These are phyloP conservation scores for Plasmodium knowlesi DNA, from an alignment of 169 alveolate species.

Conservation along the genomic window DNA sequence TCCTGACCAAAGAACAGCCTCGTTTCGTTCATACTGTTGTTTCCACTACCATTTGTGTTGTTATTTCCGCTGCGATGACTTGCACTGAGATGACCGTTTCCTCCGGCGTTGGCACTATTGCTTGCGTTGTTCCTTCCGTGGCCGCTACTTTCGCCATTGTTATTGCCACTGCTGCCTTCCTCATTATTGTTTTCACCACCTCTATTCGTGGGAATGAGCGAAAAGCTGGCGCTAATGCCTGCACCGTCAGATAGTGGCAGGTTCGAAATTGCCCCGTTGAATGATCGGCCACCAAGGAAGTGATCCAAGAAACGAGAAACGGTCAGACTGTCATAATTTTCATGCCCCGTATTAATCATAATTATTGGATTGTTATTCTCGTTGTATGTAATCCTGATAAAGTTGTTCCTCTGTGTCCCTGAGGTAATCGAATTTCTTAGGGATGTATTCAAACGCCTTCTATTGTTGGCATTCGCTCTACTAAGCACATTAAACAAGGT, in stretches of 20 bases:
- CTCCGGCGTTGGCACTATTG: not conserved
- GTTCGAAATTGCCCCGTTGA: not conserved
- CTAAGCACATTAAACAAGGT: not conserved
- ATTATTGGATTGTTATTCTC: slow-evolving; percentile 63
- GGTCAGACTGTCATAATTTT: slow-evolving; percentile 55
- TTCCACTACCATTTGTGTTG: not conserved
- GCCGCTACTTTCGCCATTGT: not conserved
- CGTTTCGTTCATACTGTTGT: slow-evolving; percentile 9
- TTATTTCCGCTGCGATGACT: not conserved
- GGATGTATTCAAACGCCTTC: slow-evolving; percentile 46
- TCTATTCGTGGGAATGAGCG: not conserved
- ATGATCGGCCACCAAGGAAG: slow-evolving; percentile 44
- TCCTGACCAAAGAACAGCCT: slow-evolving; percentile 12
- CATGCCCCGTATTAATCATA: slow-evolving; percentile 71
- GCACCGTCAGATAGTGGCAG: slow-evolving; percentile 9
- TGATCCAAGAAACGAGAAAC: slow-evolving; percentile 63
- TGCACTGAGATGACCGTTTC: not conserved
- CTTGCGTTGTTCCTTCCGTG: not conserved
- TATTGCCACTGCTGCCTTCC: not conserved
- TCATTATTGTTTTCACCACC: not conserved
- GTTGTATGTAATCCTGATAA: slow-evolving; percentile 67
- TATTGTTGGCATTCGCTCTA: slow-evolving; percentile 13
- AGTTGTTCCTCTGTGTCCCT: slow-evolving; percentile 31
- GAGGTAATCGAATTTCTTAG: slow-evolving; percentile 15
- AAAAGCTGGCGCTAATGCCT: not conserved